These are phyloP conservation scores for Tympanopsis confertula DNA, from an alignment of 2,329 filamentous ascomycete species.

Conservation along the genomic window DNA sequence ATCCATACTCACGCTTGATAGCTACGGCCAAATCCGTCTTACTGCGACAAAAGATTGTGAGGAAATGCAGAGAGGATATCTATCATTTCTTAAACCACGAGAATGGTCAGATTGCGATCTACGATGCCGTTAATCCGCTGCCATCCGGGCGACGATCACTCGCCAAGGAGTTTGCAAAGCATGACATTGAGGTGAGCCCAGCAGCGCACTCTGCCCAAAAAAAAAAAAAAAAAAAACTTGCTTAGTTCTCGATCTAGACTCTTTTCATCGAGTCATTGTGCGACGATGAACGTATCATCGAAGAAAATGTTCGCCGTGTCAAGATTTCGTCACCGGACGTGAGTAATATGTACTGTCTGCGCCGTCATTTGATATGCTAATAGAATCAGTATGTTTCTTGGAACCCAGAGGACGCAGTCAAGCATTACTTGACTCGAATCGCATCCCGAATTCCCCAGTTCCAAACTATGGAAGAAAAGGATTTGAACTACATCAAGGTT, in stretches of 20 bases:
- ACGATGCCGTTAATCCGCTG: constrained; percentile 65
- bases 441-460: constrained; percentile 62
- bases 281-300: constrained; percentile 61
- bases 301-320: constrained; percentile 64
- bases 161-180: constrained; percentile 63
- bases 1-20: no score
- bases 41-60: constrained; percentile 62
- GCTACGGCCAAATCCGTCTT: constrained; percentile 58
- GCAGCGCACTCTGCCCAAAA: neutral
- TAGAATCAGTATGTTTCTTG: constrained; percentile 46
- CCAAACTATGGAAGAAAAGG: constrained; percentile 62
- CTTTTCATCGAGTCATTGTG: constrained; percentile 67
- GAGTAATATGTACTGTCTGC: constrained; percentile 11
- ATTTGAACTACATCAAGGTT: constrained; percentile 58
- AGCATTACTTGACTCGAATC: constrained; percentile 61
- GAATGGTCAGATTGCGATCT: constrained; percentile 68
- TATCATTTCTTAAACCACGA: constrained; percentile 64
- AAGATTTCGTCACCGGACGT: constrained; percentile 67
- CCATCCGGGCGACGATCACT: constrained; percentile 52
- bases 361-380: neutral
- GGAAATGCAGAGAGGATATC: constrained; percentile 66
- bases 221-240: no score
- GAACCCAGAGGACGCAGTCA: constrained; percentile 58
- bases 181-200: constrained; percentile 46
- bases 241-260: constrained; percentile 29